Evolutionary conservation across 1,284 basidiomycete genomes (phyloP).

Genomic region (Cryptococcus maquisensis): DNA sequence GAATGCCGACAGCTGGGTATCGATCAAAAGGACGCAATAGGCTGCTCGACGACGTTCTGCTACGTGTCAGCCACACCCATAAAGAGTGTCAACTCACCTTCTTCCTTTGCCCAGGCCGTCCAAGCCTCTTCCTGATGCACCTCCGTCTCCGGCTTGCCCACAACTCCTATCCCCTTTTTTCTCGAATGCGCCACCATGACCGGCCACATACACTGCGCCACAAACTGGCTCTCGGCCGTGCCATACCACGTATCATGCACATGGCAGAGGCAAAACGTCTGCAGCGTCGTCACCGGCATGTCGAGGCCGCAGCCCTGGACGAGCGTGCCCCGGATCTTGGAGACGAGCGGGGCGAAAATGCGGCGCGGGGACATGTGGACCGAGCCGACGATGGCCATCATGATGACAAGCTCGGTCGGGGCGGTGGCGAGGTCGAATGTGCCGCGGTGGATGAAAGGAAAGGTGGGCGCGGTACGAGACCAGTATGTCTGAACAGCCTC

Average conservation of each 20-base stretch:
- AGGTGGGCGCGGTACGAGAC: constrained; percentile 31
- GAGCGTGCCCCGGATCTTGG: constrained; percentile 24
- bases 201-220: constrained; percentile 43
- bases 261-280: constrained; percentile 38
- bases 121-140: constrained; percentile 29
- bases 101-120: constrained; percentile 41
- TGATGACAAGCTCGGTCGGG: constrained; percentile 29
- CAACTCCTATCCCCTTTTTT: constrained; percentile 41
- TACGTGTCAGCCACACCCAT: neutral
- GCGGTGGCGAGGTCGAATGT: constrained; percentile 33
- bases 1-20: constrained; percentile 40
- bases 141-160: constrained; percentile 18
- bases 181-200: constrained; percentile 38
- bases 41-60: constrained; percentile 40
- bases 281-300: constrained; percentile 34
- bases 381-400: constrained; percentile 37
- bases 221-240: constrained; percentile 31
- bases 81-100: constrained; percentile 19
- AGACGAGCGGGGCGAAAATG: constrained; percentile 17
- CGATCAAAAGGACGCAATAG: constrained; percentile 36
- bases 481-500: constrained; percentile 31
- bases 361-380: constrained; percentile 6
- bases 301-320: constrained; percentile 37
- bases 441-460: constrained; percentile 40
- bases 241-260: constrained; percentile 41